phyloP scores from a whole-genome alignment of 306 rosid species.

The Argentina anserina region DNA sequence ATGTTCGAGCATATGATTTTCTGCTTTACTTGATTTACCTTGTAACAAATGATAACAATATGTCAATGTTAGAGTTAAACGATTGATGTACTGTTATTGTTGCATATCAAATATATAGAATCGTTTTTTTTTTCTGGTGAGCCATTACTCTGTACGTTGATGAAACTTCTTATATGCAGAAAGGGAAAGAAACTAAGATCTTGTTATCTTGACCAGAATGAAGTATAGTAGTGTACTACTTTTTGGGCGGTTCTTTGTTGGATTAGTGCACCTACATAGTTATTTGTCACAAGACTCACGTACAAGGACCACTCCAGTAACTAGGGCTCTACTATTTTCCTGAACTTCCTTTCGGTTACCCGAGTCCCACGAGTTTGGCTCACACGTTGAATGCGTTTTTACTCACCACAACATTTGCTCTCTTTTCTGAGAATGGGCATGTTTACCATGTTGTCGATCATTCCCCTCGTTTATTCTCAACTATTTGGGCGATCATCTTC shows the following conservation, averaged over 20 bases:
- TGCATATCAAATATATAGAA: not conserved
- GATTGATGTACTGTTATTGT: not conserved
- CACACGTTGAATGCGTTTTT: constrained; percentile 6
- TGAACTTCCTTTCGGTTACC: not conserved
- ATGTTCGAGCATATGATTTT: not conserved
- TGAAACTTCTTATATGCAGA: not conserved
- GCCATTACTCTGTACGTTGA: not conserved
- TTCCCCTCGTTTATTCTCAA: too few species aligned
- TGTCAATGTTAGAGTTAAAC: not conserved
- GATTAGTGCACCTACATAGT: not conserved
- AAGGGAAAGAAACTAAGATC: not conserved
- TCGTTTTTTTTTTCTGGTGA: not conserved
- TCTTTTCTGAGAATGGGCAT: not conserved
- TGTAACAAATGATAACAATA: not conserved
- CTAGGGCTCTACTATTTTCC: not conserved
- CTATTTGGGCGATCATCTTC: not conserved
- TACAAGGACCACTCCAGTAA: not conserved
- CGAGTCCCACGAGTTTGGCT: not conserved
- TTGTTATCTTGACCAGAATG: not conserved
- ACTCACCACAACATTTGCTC: not conserved
- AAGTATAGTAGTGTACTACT: not conserved
- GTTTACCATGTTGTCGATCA: too few species aligned
- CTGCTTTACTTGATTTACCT: not conserved
- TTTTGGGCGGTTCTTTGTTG: not conserved
- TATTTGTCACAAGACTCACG: not conserved